Base-by-base conservation (phyloP, 2,329 filamentous ascomycete species). In the Arthrobotrys musiformis region DNA sequence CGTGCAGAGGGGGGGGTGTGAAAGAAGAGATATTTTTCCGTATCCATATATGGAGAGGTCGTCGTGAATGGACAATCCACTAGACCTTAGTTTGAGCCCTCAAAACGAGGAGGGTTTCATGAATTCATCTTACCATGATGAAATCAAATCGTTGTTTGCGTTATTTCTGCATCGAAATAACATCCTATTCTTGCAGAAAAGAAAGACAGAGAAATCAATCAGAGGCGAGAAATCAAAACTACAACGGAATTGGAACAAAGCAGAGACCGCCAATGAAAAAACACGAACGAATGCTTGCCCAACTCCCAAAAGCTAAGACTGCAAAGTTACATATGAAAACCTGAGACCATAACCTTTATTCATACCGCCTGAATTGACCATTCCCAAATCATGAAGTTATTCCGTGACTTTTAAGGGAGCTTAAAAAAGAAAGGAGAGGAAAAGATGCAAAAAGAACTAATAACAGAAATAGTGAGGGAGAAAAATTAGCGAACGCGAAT, bases 211-310 rank as follows among this genome's bases (percentile, higher is more conserved):
- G 40, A 19, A 58, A 28, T 50, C 15, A 73, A 48, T 50, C 15
- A n/a, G 4, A 22, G 19, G 22, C 28, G 22, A 56, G 26, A 64
- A 40, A 54, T 54, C 52, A 15, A 3, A 26, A n/a, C n/a, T n/a
- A n/a, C n/a, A n/a, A 46, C 35, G 40, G 40, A 61, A 61, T 28
- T 37, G 17, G 19, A 61, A 61, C 37, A 22, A 48, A 63, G 26
- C 28, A 48, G 19, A 28, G 33, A 40, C 19, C 17, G 33, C 54
- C 46, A 75, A 62, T 63, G 46, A 26, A 64, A 42, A 61, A 48
- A 76, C 46, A 64, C 58, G 56, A 40, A 70, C 70, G 64, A 58
- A 58, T 63, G 58, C 56, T 76, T 60, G 56, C 56, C 44, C 63
- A 69, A 58, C 64, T 64, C 70, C 56, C 33, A 58, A 46, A 33